Evolutionary conservation across 371 early-diverging fungal species (phyloP).

Genomic region (Saksenaea oblongispora): DNA sequence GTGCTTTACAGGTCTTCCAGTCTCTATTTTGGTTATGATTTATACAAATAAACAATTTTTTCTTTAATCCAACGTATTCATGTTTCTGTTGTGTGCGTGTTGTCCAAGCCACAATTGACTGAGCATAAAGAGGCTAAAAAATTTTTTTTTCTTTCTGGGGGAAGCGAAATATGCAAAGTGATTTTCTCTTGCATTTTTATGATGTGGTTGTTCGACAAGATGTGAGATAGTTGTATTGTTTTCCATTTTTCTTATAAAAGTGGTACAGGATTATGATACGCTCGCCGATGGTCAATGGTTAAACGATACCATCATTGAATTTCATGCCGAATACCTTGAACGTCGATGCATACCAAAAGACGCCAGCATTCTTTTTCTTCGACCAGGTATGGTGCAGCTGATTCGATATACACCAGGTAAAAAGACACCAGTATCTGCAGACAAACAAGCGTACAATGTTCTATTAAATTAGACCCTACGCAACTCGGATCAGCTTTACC

Average conservation of each 20-base stretch:
- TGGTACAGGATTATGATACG: conserved; percentile 43
- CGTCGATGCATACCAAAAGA: conserved; percentile 28
- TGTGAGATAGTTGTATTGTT: conserved; percentile 21
- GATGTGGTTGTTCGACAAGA: conserved; percentile 39
- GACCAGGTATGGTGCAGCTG: conserved; percentile 43
- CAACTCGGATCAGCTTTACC: conserved; percentile 37
- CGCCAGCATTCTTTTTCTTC: conserved; percentile 29
- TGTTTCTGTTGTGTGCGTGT: background rate
- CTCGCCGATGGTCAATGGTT: conserved; percentile 53
- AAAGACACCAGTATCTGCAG: background rate
- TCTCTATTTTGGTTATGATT: background rate
- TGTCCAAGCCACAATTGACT: background rate
- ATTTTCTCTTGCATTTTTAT: conserved; percentile 35
- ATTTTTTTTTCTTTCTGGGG: background rate
- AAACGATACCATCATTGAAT: conserved; percentile 59
- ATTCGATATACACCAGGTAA: conserved; percentile 39
- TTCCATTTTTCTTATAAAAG: background rate
- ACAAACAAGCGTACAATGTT: background rate
- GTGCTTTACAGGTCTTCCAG: background rate
- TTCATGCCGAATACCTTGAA: conserved; percentile 56
- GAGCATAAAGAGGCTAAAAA: background rate
- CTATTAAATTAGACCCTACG: conserved; percentile 20
- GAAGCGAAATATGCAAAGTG: background rate
- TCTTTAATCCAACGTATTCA: background rate
- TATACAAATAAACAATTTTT: background rate